Evolutionary conservation across 805 yeast species (phyloP).

Genomic region (Starmera amethionina): DNA sequence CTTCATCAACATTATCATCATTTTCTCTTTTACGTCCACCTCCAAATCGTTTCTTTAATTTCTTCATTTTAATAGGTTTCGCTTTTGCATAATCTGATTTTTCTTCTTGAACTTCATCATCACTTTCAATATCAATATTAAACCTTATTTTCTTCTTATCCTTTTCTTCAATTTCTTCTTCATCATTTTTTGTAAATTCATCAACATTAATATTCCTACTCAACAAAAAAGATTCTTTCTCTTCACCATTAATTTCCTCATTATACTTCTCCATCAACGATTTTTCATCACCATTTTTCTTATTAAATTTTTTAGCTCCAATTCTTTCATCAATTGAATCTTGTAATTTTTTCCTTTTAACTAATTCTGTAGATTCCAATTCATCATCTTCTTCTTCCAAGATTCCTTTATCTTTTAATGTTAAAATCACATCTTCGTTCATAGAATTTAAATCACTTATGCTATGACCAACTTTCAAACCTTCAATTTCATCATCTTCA

Average conservation of each 20-base stretch:
- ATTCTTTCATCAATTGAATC: conserved; percentile 8
- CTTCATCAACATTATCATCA: conserved; percentile 12
- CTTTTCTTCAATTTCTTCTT: background rate
- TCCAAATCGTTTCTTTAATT: conserved; percentile 14
- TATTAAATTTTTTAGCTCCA: conserved; percentile 4
- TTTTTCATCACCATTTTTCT: conserved; percentile 8
- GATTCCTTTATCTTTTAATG: conserved; percentile 14
- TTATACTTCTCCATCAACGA: conserved; percentile 9
- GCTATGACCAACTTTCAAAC: conserved; percentile 13
- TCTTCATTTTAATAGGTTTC: conserved; percentile 23
- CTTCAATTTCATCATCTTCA: conserved; percentile 2
- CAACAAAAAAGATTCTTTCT: conserved; percentile 8
- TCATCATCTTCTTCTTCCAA: conserved; percentile 15
- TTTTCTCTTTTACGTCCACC: conserved; percentile 3
- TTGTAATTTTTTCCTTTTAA: conserved; percentile 8
- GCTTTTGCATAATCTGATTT: conserved; percentile 13
- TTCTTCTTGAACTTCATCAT: conserved; percentile 5
- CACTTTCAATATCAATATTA: conserved; percentile 7
- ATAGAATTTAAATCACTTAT: conserved; percentile 5
- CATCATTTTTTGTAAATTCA: background rate
- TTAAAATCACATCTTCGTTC: conserved; percentile 10
- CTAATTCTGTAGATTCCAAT: conserved; percentile 12
- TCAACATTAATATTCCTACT: conserved; percentile 3
- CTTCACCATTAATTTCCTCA: conserved; percentile 5
- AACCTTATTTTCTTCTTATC: conserved; percentile 4